Evolutionary conservation across 208 protist genomes (phyloP), one percentile per base, ranked within the genome.

Genomic region (Kentomonas sorsogonicus): DNA sequence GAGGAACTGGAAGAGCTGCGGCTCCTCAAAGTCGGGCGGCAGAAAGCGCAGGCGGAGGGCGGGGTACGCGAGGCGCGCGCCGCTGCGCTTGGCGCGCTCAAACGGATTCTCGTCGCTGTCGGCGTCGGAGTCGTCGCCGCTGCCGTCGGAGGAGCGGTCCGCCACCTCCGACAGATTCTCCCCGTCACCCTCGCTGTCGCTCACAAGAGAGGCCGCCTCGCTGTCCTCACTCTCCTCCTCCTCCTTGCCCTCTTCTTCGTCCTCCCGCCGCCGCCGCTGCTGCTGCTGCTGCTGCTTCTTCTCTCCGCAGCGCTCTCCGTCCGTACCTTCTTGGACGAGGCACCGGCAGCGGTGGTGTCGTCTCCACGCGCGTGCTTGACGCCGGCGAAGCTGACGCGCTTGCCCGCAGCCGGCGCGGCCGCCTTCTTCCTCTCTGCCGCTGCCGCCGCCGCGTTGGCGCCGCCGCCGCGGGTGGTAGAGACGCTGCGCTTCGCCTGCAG

Each of bases 1-100:
- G 18, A 94, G 71, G 52, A 94, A 94, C 64, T 94, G 89, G 64
- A 73, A 91, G 26, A 94, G 70, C 72, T 94, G 79, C 30, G 83
- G 83, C 77, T 94, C 83, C 62, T 94, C 64, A 53, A 94, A 94
- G 66, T 87, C 81, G 4, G 77, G 30, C 7, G 87, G 87, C 38
- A 94, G 74, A 55, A 89, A 90, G 43, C 83, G 78, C 23, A 94
- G 77, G n/a, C 77, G 73, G 11, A 94, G 79, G 9, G 46, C 87
- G 4, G 69, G 46, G 68, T 93, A 93, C 18, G 81, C 57, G 18
- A 79, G 63, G 38, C 52, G 53, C 10, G 43, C 69, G 52, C 67
- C 71, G 6, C 63, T 62, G 34, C 64, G 61, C 48, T 74, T 59
- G 3, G 70, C 48, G 55, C 62, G 63, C 30, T 71, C 63, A 48